A percentile compares a stretch with the other conserved stretches of the same genome.
phyloP scores from a whole-genome alignment of 768 basidiomycete species.

The Panus rudis region DNA sequence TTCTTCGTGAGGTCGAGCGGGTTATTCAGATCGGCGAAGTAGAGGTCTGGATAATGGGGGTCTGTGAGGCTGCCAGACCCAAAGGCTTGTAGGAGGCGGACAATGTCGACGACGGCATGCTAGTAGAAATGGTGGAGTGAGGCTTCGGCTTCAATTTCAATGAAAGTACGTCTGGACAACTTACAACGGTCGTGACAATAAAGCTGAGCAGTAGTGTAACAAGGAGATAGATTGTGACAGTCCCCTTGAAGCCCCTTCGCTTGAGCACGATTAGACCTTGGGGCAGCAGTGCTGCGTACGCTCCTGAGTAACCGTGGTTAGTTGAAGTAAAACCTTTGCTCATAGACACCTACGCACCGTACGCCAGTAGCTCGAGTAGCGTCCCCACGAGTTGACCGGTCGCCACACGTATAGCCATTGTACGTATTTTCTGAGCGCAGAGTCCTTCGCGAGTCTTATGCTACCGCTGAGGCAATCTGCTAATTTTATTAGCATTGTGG shows the following conservation, averaged over 20 bases:
- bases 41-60: conserved; percentile 14
- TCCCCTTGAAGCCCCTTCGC: conserved; percentile 2
- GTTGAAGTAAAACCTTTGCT: not conserved
- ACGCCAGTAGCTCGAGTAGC: conserved; percentile 6
- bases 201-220: conserved; percentile 7
- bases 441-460: too few relatives aligned
- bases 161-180: not conserved
- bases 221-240: conserved; percentile 4
- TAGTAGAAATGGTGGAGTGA: conserved; percentile 1
- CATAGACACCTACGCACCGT: conserved; percentile 6
- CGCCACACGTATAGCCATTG: too few relatives aligned
- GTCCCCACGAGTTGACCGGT: conserved; percentile 12
- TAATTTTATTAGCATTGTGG: too few relatives aligned
- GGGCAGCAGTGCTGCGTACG: conserved; percentile 6
- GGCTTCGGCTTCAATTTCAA: not conserved
- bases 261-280: conserved; percentile 5
- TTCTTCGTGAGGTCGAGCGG: conserved; percentile 23
- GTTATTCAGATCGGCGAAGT: conserved; percentile 16
- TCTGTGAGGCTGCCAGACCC: conserved; percentile 10
- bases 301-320: conserved; percentile 2
- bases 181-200: conserved; percentile 16
- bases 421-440: too few relatives aligned
- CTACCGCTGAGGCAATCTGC: too few relatives aligned
- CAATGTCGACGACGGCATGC: conserved; percentile 21
- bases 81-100: conserved; percentile 21